Evolutionary conservation across 805 yeast genomes (phyloP), one percentile per base, ranked within the genome.

Genomic region (Saccharomycopsis babjevae): DNA sequence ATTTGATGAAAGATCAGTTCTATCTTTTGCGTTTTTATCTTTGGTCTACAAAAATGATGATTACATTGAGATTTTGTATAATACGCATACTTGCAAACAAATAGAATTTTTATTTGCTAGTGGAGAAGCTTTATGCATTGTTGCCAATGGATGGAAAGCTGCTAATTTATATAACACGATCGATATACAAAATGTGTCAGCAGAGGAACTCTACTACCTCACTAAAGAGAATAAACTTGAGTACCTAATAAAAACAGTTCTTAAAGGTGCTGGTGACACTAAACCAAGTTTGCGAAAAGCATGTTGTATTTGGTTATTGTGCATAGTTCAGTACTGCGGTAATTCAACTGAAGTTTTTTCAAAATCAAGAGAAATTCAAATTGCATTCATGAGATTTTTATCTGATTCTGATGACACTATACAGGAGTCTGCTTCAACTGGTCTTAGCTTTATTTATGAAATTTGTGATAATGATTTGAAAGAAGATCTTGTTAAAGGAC

Each of bases 381-480:
- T 80, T 3, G 74, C 86, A 0, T 92, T 93, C 67, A 83, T 90
- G 88, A 79, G 80, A 62, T 88, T 89, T 68, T 75, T 93, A 60
- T 84, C 89, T 0, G 94, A 88, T 64, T 76, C 85, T 58, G 97
- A 93, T 69, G 97, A 92, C 36, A 72, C 91, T 20, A 77, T 91
- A n/a, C 97, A 93, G 69, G 97, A 93, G 63, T 81, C 94, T 13
- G 97, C 98, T 0, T 84, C 96, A 0, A 78, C 96, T 66, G 99
- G 97, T 2, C 76, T 93, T 58, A 83, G 92, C 65, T 74, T 92
- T 18, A 80, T 91, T 4, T 93, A 88, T 68, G 97, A 92, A 62
- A 72, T 82, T 64, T 96, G 97, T 16, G 84, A 83, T 65, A 61
- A 69, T 5, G 86, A 83, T 8, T 73, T 88, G 65, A 84, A 85